Evolutionary conservation across 2,329 filamentous ascomycete species (phyloP), one percentile per base, ranked within the genome.

Genomic region (Monosporascus cannonballus): DNA sequence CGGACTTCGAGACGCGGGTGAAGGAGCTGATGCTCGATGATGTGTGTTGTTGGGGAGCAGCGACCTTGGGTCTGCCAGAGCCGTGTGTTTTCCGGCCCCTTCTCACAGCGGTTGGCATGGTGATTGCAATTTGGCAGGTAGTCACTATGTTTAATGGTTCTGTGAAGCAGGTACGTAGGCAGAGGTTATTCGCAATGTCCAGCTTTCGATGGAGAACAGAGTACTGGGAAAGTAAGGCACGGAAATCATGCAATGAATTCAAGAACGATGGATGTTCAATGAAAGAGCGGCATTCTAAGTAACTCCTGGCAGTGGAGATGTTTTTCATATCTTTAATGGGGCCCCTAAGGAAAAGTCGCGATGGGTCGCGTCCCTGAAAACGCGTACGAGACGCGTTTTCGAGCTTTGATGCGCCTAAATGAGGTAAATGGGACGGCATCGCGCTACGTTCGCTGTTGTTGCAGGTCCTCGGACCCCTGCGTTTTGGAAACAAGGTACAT

Each of bases 1-100:
- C 56, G 27, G 61, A 54, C 65, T 80, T 81, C 36, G 76, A 78
- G 47, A 79, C 65, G 50, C 76, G 76, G 46, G 72, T 61, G 60
- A 78, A 80, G 61, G 58, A 70, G 66, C 63, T 69, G 51, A 80
- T 78, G 57, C 39, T 63, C 8, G 67, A 61, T 52, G 70, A 63
- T 59, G 57, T 59, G 57, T 68, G 50, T 48, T 62, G 55, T 46
- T 62, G 59, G 46, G 62, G n/a, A 51, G 58, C 38, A 39, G 60
- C 56, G 51, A 50, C 56, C 54, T 63, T 65, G 45, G 62, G 49
- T 47, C 55, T 60, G 51, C 57, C 50, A 15, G 50, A 41, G 22
- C 42, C 42, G 6, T 46, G 42, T 42, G 54, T 57, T 57, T 56
- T 61, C 49, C 59, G 65, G 51, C 61, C 63, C 57, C 66, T 66